Evolutionary conservation across 306 rosid species (phyloP).

Genomic region (Quercus bicolor): DNA sequence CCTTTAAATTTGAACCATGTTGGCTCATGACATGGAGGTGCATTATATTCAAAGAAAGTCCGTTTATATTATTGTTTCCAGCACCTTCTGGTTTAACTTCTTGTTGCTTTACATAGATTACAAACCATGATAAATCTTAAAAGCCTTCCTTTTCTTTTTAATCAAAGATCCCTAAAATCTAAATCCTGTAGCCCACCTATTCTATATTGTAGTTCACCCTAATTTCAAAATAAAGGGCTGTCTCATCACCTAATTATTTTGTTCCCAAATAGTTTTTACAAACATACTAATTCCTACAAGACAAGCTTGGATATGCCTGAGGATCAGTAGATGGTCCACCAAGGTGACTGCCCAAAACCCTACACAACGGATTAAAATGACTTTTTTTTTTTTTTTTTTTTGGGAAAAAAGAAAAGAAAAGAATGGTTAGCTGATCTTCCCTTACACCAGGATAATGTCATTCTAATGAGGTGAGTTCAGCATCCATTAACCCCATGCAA

Average conservation of each 20-base stretch:
- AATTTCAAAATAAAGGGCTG: neutral
- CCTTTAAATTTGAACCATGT: neutral
- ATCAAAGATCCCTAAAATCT: neutral
- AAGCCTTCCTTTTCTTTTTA: neutral
- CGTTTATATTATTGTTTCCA: neutral
- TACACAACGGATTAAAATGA: neutral
- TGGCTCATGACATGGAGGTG: neutral
- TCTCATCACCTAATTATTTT: neutral
- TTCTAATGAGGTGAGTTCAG: neutral
- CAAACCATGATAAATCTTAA: neutral
- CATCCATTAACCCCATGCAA: neutral
- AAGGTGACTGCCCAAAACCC: neutral
- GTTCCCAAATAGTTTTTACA: neutral
- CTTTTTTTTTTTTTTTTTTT: neutral
- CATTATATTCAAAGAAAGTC: neutral
- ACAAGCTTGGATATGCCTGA: neutral
- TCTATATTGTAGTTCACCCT: neutral
- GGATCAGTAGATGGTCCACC: neutral
- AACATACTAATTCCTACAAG: neutral
- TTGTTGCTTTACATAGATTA: neutral
- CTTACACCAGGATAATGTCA: neutral
- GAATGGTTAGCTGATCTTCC: neutral
- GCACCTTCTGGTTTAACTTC: neutral
- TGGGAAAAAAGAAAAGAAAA: neutral
- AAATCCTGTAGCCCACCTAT: neutral